Conservation (phyloP, 805 yeast genomes). For the Pichia kluyveri region DNA sequence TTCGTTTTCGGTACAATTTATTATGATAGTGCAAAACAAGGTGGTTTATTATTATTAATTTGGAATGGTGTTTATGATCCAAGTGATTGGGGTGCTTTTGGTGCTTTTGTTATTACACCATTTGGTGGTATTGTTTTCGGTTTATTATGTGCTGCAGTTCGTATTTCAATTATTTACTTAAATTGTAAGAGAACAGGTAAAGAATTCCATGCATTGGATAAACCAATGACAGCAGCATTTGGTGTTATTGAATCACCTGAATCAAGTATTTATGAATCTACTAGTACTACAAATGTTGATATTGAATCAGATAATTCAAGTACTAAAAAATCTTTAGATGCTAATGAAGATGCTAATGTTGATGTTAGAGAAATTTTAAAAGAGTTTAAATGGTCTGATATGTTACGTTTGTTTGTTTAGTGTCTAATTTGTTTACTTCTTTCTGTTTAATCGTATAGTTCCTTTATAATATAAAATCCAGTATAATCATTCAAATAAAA, state of each 20-base stretch:
- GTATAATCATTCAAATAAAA: too few relatives aligned
- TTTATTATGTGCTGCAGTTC: slow-evolving; percentile 37
- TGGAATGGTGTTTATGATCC: slow-evolving; percentile 71
- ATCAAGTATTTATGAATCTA: slow-evolving; percentile 8
- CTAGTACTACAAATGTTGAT: slow-evolving; percentile 8
- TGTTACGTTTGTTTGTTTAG: slow-evolving; percentile 10
- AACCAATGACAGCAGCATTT: slow-evolving; percentile 16
- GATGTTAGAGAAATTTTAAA: slow-evolving; percentile 7
- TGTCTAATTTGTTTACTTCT: not conserved
- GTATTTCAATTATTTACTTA: slow-evolving; percentile 31
- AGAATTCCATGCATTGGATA: slow-evolving; percentile 39
- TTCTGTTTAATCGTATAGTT: not conserved
- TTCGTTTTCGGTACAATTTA: slow-evolving; percentile 80
- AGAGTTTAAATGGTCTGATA: slow-evolving; percentile 7
- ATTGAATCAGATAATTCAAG: slow-evolving; percentile 3
- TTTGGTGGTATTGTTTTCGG: slow-evolving; percentile 64
- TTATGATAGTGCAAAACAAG: slow-evolving; percentile 62
- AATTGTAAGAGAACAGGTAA: slow-evolving; percentile 28
- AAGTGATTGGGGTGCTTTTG: slow-evolving; percentile 89
- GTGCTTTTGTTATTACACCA: slow-evolving; percentile 89
- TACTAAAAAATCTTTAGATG: not conserved
- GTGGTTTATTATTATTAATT: slow-evolving; percentile 65
- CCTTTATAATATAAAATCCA: not conserved
- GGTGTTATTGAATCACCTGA: slow-evolving; percentile 10
- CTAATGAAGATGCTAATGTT: not conserved